Percentiles rank a stretch among this genome's conserved stretches.
These are phyloP conservation scores for Entomortierella lignicola DNA, from an alignment of 192 early-diverging fungal species.

Conservation along the genomic window DNA sequence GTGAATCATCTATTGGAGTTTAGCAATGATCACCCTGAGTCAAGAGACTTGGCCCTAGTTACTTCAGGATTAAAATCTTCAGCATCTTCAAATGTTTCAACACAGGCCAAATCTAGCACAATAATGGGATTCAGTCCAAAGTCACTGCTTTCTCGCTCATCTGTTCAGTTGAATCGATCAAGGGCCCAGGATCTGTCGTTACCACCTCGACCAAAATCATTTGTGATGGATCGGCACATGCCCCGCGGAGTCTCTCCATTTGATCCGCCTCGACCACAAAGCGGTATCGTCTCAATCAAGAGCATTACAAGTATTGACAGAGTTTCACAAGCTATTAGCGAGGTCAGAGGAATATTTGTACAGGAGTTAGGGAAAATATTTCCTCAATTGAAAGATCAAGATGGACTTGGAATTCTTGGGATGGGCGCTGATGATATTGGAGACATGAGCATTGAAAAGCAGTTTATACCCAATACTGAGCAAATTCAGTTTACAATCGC, in stretches of 20 bases:
- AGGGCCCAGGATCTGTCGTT: slow-evolving; percentile 20
- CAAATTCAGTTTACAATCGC: slow-evolving; percentile 52
- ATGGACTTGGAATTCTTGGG: slow-evolving; percentile 49
- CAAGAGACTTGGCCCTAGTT: slow-evolving; percentile 20
- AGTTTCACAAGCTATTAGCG: slow-evolving; percentile 52
- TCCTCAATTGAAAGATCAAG: slow-evolving; percentile 53
- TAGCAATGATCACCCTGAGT: slow-evolving; percentile 30
- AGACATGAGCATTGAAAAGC: slow-evolving; percentile 10
- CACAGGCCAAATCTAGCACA: background rate
- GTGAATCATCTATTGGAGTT: slow-evolving; percentile 54
- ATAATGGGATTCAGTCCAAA: slow-evolving; percentile 29
- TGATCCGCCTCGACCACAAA: slow-evolving; percentile 23
- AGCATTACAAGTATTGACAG: slow-evolving; percentile 37
- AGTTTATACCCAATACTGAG: slow-evolving; percentile 51
- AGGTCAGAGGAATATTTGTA: slow-evolving; percentile 54
- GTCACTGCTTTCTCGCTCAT: slow-evolving; percentile 38
- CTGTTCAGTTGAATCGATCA: slow-evolving; percentile 34
- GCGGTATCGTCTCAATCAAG: slow-evolving; percentile 16
- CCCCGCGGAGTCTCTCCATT: slow-evolving; percentile 33
- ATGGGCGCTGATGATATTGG: slow-evolving; percentile 36
- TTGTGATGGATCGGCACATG: slow-evolving; percentile 36
- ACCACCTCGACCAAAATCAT: slow-evolving; percentile 45
- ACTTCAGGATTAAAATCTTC: slow-evolving; percentile 22
- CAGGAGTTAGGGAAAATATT: slow-evolving; percentile 55
- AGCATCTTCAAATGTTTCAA: background rate